phyloP scores from a whole-genome alignment of 352 stramenopile species.

The Thraustotheca clavata region DNA sequence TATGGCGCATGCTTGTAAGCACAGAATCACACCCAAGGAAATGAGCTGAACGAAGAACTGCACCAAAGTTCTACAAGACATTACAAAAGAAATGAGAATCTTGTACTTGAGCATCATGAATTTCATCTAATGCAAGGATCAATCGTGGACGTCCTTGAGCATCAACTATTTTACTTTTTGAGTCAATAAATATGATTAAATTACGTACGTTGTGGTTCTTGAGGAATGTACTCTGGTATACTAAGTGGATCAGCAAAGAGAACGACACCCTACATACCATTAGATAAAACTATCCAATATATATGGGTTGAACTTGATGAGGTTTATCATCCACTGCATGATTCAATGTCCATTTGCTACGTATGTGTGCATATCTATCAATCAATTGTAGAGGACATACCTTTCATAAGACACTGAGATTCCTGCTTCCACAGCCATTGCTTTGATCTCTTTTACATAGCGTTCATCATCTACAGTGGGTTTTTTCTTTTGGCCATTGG shows the following conservation, averaged over 20 bases:
- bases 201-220: conserved; percentile 36
- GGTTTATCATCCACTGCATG: conserved; percentile 74
- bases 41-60: conserved; percentile 66
- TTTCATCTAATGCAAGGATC: conserved; percentile 63
- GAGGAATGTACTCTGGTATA: conserved; percentile 44
- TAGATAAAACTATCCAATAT: too few relatives aligned
- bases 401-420: conserved; percentile 29
- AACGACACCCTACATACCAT: conserved; percentile 41
- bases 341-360: conserved; percentile 79
- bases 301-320: conserved; percentile 48
- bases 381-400: neutral
- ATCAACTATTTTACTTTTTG: conserved; percentile 4
- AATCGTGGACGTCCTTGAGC: conserved; percentile 35
- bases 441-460: conserved; percentile 39
- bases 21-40: conserved; percentile 65
- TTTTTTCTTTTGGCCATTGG: conserved; percentile 22
- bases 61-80: conserved; percentile 48
- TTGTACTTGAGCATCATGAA: conserved; percentile 62
- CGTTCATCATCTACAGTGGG: conserved; percentile 29
- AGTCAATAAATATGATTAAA: neutral
- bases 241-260: conserved; percentile 55
- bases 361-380: neutral
- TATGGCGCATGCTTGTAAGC: conserved; percentile 62
- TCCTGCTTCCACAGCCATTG: conserved; percentile 27
- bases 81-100: neutral